Evolutionary conservation across 1,139 yeast species (phyloP).

Genomic region (Pichia sp.): DNA sequence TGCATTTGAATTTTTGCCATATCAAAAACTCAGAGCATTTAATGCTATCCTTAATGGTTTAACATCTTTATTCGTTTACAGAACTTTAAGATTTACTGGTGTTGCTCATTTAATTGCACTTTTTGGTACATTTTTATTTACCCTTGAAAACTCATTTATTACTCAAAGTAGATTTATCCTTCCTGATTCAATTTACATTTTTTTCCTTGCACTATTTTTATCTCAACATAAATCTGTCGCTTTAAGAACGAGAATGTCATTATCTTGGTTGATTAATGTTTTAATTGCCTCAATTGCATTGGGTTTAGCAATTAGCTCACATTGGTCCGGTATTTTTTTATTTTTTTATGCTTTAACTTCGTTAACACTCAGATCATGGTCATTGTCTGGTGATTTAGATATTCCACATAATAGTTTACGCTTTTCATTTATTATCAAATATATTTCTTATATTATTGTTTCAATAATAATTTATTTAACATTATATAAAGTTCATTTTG

Average conservation of each 20-base stretch:
- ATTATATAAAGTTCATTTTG: conserved; percentile 46
- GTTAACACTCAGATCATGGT: conserved; percentile 46
- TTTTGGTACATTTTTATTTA: conserved; percentile 40
- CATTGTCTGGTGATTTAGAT: conserved; percentile 49
- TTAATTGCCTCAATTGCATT: conserved; percentile 42
- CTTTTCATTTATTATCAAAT: conserved; percentile 32
- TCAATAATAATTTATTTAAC: conserved; percentile 48
- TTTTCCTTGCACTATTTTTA: conserved; percentile 39
- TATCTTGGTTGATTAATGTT: conserved; percentile 41
- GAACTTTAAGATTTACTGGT: conserved; percentile 42
- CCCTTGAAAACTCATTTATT: conserved; percentile 50
- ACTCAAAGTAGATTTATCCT: conserved; percentile 46
- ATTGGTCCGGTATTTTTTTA: conserved; percentile 50
- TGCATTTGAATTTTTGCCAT: conserved; percentile 29
- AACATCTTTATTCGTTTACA: conserved; percentile 42
- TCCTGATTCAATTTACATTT: conserved; percentile 45
- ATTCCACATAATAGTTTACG: conserved; percentile 32
- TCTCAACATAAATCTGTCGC: conserved; percentile 41
- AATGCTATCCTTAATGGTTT: conserved; percentile 48
- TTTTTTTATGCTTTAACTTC: conserved; percentile 44
- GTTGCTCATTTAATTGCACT: conserved; percentile 39
- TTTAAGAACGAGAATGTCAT: conserved; percentile 33
- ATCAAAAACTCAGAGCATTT: conserved; percentile 43
- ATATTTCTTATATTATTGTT: conserved; percentile 35
- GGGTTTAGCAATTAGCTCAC: conserved; percentile 48